Conservation (phyloP, 805 yeast species). For the Wickerhamomyces bisporus region DNA sequence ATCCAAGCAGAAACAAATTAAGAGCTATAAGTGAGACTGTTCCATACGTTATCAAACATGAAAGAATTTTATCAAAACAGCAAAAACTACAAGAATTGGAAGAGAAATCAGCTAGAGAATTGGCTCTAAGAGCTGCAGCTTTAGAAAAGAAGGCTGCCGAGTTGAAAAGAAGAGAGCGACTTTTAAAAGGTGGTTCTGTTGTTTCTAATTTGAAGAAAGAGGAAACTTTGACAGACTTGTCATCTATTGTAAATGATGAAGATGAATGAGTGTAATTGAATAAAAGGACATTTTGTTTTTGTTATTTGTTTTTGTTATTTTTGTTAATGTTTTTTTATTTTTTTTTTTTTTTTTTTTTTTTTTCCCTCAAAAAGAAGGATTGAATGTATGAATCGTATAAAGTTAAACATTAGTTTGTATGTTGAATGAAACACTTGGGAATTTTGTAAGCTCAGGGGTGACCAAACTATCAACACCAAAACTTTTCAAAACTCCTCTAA, state of each 20-base stretch:
- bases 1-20: constrained; percentile 52
- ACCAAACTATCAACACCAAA: constrained; percentile 66
- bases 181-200: constrained; percentile 31
- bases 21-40: constrained; percentile 79
- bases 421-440: constrained; percentile 70
- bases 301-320: too few species aligned
- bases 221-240: constrained; percentile 50
- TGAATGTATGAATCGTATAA: too few species aligned
- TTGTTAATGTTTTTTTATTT: too few species aligned
- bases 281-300: too few species aligned
- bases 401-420: constrained; percentile 44
- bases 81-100: constrained; percentile 76
- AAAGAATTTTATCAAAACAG: constrained; percentile 67
- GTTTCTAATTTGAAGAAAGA: constrained; percentile 36
- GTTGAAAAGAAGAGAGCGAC: constrained; percentile 60
- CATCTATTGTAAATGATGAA: constrained; percentile 32
- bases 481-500: constrained; percentile 64
- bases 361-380: too few species aligned
- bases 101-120: constrained; percentile 68
- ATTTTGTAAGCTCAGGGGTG: constrained; percentile 53
- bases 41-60: constrained; percentile 79
- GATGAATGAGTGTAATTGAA: too few species aligned
- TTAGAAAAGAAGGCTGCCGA: constrained; percentile 65
- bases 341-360: background rate
- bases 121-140: constrained; percentile 69